phyloP scores from a whole-genome alignment of 2,329 filamentous ascomycete species.

The Calonectria ilicicola region DNA sequence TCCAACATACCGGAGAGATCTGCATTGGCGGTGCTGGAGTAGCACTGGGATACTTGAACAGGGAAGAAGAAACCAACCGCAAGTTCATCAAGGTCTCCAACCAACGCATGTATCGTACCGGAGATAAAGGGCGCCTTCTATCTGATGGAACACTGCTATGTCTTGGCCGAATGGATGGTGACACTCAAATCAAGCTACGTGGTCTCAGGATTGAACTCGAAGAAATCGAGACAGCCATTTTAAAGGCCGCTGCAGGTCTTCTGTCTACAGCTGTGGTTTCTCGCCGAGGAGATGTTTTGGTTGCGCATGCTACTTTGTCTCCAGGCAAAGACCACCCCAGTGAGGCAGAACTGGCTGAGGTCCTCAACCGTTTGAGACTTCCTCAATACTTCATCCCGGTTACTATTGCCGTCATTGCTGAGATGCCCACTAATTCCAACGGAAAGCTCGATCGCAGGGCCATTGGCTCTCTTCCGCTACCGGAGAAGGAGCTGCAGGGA shows the following conservation, averaged over 20 bases:
- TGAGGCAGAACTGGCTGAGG: conserved; percentile 30
- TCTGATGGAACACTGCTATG: conserved; percentile 11
- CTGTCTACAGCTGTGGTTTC: conserved; percentile 19
- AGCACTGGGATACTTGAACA: conserved; percentile 51
- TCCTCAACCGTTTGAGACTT: conserved; percentile 25
- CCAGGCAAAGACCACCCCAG: not conserved
- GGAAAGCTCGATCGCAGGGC: conserved; percentile 44
- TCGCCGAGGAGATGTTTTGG: conserved; percentile 11
- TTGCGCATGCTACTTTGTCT: conserved; percentile 21
- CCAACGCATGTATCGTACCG: conserved; percentile 12
- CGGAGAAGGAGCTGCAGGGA: not conserved
- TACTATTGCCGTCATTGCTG: conserved; percentile 34
- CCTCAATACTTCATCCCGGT: conserved; percentile 46
- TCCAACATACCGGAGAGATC: conserved; percentile 27
- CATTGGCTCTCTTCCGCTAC: conserved; percentile 28
- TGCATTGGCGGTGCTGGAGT: conserved; percentile 51
- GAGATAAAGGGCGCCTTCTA: conserved; percentile 12
- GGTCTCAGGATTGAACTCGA: conserved; percentile 19
- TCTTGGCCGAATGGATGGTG: conserved; percentile 14
- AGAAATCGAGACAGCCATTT: conserved; percentile 14
- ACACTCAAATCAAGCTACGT: conserved; percentile 16
- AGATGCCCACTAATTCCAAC: conserved; percentile 40
- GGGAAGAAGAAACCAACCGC: conserved; percentile 19
- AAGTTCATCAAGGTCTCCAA: conserved; percentile 8
- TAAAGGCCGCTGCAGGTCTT: not conserved